A percentile compares a stretch with the other conserved stretches of the same genome.
These are phyloP conservation scores for Mycena sanguinolenta DNA, from an alignment of 768 basidiomycete genomes.

Conservation along the genomic window DNA sequence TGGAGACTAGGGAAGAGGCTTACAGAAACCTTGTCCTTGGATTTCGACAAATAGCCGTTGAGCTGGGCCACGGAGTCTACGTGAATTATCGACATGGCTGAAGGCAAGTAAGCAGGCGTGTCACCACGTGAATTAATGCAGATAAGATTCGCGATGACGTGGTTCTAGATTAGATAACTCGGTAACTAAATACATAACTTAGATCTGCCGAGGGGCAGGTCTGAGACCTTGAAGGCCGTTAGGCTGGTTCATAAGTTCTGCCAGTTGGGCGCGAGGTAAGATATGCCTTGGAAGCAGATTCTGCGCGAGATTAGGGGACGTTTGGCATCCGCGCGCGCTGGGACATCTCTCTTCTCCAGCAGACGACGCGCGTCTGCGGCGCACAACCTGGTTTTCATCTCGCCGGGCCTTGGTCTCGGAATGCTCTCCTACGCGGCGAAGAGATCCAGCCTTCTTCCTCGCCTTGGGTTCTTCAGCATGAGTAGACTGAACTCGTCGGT, in stretches of 20 bases:
- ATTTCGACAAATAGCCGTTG: conserved; percentile 67
- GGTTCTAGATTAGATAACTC: background rate
- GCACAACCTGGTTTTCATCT: conserved; percentile 36
- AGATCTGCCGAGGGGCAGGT: conserved; percentile 25
- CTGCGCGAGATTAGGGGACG: background rate
- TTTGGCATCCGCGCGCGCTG: conserved; percentile 3
- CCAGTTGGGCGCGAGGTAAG: conserved; percentile 42
- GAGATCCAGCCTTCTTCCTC: conserved; percentile 34
- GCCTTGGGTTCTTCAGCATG: conserved; percentile 39
- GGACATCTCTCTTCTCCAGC: conserved; percentile 53
- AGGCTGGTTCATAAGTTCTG: conserved; percentile 38
- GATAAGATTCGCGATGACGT: background rate
- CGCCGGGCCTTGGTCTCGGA: background rate
- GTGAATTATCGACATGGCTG: conserved; percentile 71
- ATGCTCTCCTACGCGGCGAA: conserved; percentile 23
- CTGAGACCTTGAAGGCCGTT: conserved; percentile 14
- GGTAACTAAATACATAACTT: too few species aligned
- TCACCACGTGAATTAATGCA: background rate
- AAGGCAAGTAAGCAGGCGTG: background rate
- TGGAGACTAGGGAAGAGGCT: too few species aligned
- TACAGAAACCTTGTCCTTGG: conserved; percentile 76
- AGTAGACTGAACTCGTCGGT: conserved; percentile 45
- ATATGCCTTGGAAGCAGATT: conserved; percentile 40
- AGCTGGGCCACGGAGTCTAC: conserved; percentile 75
- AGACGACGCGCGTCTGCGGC: conserved; percentile 61